A percentile compares a stretch with the other conserved stretches of the same genome.
Evolutionary conservation across 306 rosid genomes (phyloP).

Genomic region (Quercus robur): DNA sequence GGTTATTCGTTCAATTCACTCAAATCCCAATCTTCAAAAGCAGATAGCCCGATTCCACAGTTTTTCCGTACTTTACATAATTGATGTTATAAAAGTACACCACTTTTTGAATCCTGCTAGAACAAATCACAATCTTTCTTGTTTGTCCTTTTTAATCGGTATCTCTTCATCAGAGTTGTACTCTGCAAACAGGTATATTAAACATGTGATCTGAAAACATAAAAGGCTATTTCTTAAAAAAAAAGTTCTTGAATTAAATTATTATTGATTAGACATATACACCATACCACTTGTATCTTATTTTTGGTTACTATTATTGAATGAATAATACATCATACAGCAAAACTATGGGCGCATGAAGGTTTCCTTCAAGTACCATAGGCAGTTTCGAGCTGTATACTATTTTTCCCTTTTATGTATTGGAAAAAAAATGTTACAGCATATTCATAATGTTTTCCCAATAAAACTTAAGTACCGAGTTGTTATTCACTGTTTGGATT

Average conservation of each 20-base stretch:
- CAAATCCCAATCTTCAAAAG: constrained; percentile 16
- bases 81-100: background rate
- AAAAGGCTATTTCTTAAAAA: background rate
- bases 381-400: background rate
- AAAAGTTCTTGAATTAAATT: background rate
- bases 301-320: too few relatives aligned
- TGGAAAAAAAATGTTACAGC: too few relatives aligned
- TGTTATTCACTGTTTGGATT: accelerated
- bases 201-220: constrained; percentile 13
- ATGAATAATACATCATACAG: background rate
- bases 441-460: too few relatives aligned
- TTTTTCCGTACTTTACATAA: background rate
- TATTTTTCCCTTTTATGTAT: too few relatives aligned
- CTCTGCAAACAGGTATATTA: background rate
- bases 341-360: constrained; percentile 39
- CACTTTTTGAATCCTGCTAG: background rate
- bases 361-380: constrained; percentile 15
- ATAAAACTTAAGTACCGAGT: too few relatives aligned
- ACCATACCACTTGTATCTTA: background rate
- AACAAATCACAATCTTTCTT: background rate
- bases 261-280: background rate
- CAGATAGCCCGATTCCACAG: background rate
- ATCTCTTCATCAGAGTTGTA: background rate
- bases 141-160: background rate
- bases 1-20: background rate